phyloP scores from a whole-genome alignment of 257 asterid genomes.

The Rhazya stricta region DNA sequence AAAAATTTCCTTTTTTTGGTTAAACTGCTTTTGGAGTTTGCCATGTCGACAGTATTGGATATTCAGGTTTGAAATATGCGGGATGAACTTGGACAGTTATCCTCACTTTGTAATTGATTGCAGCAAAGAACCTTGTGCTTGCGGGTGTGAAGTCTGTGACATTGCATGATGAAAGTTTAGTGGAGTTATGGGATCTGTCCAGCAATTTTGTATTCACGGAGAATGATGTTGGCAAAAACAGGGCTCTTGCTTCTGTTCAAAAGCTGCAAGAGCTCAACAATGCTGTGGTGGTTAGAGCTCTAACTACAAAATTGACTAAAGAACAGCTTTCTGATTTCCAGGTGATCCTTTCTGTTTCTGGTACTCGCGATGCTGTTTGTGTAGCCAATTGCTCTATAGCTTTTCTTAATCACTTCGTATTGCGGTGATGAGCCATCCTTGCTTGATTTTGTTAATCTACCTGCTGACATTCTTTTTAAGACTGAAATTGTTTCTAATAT shows the following conservation, averaged over 20 bases:
- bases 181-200: constrained; percentile 88
- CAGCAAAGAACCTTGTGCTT: constrained; percentile 90
- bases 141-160: constrained; percentile 97
- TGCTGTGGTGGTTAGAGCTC: constrained; percentile 67
- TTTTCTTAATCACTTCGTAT: neutral
- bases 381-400: neutral
- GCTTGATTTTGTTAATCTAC: neutral
- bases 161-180: constrained; percentile 76
- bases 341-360: constrained; percentile 30
- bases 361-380: neutral
- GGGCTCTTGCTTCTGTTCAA: constrained; percentile 81
- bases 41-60: neutral
- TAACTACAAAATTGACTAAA: constrained; percentile 61
- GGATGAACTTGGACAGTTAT: neutral
- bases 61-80: neutral
- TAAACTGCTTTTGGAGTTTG: neutral
- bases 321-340: constrained; percentile 71
- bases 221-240: constrained; percentile 79
- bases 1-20: neutral
- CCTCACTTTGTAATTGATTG: constrained; percentile 22
- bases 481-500: neutral
- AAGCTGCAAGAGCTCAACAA: constrained; percentile 89
- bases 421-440: neutral
- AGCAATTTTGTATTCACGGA: constrained; percentile 81
- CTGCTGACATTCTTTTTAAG: neutral